Conservation (phyloP, 805 yeast genomes). For the Hanseniaspora pseudoguilliermondii region DNA sequence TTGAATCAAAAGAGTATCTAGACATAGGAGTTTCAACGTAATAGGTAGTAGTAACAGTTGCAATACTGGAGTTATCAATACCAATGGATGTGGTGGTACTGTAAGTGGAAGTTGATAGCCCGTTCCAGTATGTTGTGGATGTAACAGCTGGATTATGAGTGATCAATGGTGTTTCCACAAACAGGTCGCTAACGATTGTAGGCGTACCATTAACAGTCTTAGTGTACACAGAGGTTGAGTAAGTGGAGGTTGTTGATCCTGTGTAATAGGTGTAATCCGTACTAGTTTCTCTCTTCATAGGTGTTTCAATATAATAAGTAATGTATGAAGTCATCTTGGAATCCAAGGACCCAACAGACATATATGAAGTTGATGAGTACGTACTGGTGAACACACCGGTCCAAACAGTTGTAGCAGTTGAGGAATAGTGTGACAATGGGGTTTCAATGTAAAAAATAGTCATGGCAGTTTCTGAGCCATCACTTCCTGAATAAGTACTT, state of each 20-base stretch:
- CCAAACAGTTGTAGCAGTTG: conserved; percentile 12
- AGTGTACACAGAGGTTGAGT: neutral
- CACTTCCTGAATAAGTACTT: conserved; percentile 13
- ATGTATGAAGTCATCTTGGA: conserved; percentile 12
- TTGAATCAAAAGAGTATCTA: conserved; percentile 4
- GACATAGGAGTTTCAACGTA: conserved; percentile 17
- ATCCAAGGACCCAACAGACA: conserved; percentile 15
- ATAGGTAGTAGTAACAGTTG: conserved; percentile 15
- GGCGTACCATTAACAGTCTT: neutral
- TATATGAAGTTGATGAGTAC: conserved; percentile 10
- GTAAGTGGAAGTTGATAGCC: conserved; percentile 14
- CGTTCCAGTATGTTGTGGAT: conserved; percentile 13
- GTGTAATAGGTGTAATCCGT: conserved; percentile 7
- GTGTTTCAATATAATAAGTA: conserved; percentile 17
- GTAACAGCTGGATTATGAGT: conserved; percentile 8
- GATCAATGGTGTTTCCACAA: conserved; percentile 11
- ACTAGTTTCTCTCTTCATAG: conserved; percentile 4
- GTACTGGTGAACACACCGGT: conserved; percentile 13
- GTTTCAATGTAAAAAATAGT: conserved; percentile 17
- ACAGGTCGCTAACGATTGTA: neutral
- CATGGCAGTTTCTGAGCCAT: conserved; percentile 15
- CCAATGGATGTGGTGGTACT: conserved; percentile 11
- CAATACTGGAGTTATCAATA: conserved; percentile 11
- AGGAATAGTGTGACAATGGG: conserved; percentile 11
- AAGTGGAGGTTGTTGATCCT: conserved; percentile 10